Percentiles rank a stretch among this genome's conserved stretches.
Evolutionary conservation across 495 filamentous ascomycete species (phyloP).

Genomic region (Neurospora sp.): DNA sequence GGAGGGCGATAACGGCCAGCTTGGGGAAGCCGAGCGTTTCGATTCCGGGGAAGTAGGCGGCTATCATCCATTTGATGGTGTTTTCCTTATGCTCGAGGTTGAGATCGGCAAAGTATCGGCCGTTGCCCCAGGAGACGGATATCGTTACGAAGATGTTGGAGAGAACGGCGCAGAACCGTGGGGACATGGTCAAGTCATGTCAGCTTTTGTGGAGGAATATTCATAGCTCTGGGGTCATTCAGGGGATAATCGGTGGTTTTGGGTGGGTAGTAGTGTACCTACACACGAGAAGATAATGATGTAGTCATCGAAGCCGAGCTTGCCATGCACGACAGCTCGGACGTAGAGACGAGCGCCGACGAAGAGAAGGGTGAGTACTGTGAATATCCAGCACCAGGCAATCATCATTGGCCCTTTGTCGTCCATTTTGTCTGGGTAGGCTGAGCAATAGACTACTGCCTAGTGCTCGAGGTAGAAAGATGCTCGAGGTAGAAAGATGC

Average conservation of each 20-base stretch:
- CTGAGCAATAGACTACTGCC: background rate
- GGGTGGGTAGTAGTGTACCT: background rate
- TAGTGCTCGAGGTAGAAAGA: background rate
- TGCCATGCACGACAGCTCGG: conserved; percentile 4
- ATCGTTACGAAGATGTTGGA: conserved; percentile 5
- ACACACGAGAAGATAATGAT: conserved; percentile 4
- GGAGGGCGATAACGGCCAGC: conserved; percentile 32
- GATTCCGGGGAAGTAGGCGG: conserved; percentile 29
- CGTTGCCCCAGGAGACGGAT: conserved; percentile 11
- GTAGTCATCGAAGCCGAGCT: conserved; percentile 7
- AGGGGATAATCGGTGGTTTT: background rate
- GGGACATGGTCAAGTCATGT: background rate
- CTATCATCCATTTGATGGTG: conserved; percentile 24
- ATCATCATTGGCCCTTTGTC: conserved; percentile 9
- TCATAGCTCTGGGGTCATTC: background rate
- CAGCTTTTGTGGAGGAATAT: background rate
- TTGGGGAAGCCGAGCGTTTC: conserved; percentile 34
- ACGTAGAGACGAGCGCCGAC: conserved; percentile 13
- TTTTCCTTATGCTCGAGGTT: conserved; percentile 12
- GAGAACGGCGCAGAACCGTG: conserved; percentile 5
- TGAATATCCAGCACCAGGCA: conserved; percentile 5
- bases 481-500: background rate
- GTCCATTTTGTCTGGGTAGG: background rate
- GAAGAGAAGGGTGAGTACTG: conserved; percentile 8
- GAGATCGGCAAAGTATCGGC: conserved; percentile 20